A percentile compares a stretch with the other conserved stretches of the same genome.
Evolutionary conservation across 306 rosid species (phyloP).

Genomic region (Geum urbanum): DNA sequence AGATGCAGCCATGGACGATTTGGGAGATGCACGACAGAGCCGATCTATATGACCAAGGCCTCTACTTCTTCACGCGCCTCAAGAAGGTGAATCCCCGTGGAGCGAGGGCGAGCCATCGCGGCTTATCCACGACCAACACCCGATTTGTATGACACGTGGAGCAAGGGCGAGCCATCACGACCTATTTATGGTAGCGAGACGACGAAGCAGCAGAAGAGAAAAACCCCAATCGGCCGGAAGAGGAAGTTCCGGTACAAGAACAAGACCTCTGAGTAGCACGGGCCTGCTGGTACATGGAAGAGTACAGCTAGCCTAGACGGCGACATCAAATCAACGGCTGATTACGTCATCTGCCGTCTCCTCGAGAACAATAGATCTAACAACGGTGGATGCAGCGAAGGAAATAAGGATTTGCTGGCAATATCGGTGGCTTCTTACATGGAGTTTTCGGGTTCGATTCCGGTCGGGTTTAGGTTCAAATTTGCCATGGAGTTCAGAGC

Average conservation of each 20-base stretch:
- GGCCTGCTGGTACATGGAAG: constrained; percentile 2
- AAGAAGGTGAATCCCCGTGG: constrained; percentile 3
- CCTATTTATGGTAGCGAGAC: background rate
- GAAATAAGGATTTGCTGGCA: background rate
- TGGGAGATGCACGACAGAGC: background rate
- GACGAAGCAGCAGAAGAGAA: background rate
- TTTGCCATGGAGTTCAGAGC: no score
- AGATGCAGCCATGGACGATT: background rate
- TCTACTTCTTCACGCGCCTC: background rate
- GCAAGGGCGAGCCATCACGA: background rate
- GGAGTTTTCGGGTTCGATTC: background rate
- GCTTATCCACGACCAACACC: no score
- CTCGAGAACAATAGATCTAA: background rate
- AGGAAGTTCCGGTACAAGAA: constrained; percentile 7
- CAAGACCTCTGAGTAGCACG: background rate
- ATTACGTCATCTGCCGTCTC: background rate
- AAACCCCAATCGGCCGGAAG: background rate
- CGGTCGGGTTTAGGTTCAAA: constrained; percentile 5
- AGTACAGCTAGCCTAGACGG: background rate
- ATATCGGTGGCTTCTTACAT: background rate
- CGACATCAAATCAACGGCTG: background rate
- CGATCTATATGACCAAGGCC: background rate
- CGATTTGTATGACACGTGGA: background rate
- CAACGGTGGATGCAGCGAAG: background rate
- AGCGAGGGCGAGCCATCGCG: no score